Percentiles rank a stretch among this genome's conserved stretches.
Conservation (phyloP, 768 basidiomycete species). For the Tephrocybe sp. region DNA sequence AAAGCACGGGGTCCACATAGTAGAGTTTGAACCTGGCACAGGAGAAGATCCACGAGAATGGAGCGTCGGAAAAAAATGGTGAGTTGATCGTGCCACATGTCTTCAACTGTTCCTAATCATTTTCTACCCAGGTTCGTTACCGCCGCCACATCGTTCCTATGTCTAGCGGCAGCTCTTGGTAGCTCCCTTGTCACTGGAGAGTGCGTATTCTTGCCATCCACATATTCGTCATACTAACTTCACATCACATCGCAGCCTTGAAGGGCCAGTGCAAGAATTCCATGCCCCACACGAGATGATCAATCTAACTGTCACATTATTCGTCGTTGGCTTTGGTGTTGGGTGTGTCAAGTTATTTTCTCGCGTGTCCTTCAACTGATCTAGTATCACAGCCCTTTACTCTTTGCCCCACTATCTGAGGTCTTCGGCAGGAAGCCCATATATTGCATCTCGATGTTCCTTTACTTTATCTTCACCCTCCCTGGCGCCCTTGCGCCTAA, state of each 20-base stretch:
- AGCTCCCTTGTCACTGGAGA: slow-evolving; percentile 42
- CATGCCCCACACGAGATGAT: slow-evolving; percentile 34
- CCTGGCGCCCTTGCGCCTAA: slow-evolving; percentile 43
- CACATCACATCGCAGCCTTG: slow-evolving; percentile 23
- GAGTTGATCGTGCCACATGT: neutral
- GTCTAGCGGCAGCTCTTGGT: slow-evolving; percentile 36
- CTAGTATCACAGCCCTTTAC: slow-evolving; percentile 31
- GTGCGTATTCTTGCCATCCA: slow-evolving; percentile 21
- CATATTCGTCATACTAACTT: neutral
- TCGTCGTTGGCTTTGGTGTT: slow-evolving; percentile 43
- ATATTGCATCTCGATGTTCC: slow-evolving; percentile 36
- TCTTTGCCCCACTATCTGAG: slow-evolving; percentile 40
- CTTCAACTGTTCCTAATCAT: neutral
- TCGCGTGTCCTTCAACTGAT: too few relatives aligned
- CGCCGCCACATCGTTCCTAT: slow-evolving; percentile 33
- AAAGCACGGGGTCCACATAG: slow-evolving; percentile 5
- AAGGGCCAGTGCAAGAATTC: slow-evolving; percentile 30
- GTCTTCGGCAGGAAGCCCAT: slow-evolving; percentile 37
- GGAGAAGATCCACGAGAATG: slow-evolving; percentile 15
- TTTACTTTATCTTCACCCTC: slow-evolving; percentile 48
- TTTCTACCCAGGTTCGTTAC: slow-evolving; percentile 20
- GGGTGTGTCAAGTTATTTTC: slow-evolving; percentile 30
- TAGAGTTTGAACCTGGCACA: slow-evolving; percentile 7
- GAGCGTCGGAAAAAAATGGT: slow-evolving; percentile 5
- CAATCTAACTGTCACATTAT: slow-evolving; percentile 42